Base-by-base conservation (phyloP, 2,329 filamentous ascomycete genomes). In the Microsporum canis region DNA sequence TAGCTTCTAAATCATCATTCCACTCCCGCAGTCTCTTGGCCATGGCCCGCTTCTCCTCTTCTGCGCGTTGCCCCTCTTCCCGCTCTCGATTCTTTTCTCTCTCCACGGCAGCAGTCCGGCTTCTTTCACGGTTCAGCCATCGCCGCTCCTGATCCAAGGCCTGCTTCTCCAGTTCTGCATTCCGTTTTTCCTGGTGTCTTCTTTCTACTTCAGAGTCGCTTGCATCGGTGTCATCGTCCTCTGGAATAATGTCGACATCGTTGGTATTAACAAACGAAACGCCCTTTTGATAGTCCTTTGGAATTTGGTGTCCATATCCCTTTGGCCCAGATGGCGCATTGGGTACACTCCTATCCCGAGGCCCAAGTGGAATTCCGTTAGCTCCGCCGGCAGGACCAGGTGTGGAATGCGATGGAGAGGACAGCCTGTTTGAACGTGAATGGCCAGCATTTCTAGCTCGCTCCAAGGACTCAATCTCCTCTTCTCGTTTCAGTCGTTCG, bases 391-490 rank as follows among this genome's bases (percentile, higher is more conserved):
- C 80, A 58, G 84, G 84, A 1, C 84, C 85, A 65, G 84, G 84
- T 14, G 83, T 83, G 17, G 79, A 76, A 31, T 80, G 76, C 0
- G 87, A 85, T 0, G 90, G 89, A 0, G 90, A 91, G 23, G 86
- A 83, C 47, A 91, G 80, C 57, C 89, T 82, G 59, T 81, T 89
- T 58, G 80, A 75, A 47, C 88, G 82, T 1, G 79, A 67, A 27
- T 71, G 73, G 8, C 81, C 79, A 10, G 84, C 83, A 68, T 87
- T 90, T 14, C 89, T 83, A 66, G 85, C 84, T 49, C 91, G 83
- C 72, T 97, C 91, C 72, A 86, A 81, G 61, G 89, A 88, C 71
- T 97, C 94, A 67, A 96, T 84, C 71, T 97, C 92, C 71, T 99
- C 94, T 73, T 99, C 94, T 51, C 87, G 82, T 69, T 86, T 86